Evolutionary conservation across 208 protist species (phyloP).

Genomic region (Balamuthia mandrillaris): DNA sequence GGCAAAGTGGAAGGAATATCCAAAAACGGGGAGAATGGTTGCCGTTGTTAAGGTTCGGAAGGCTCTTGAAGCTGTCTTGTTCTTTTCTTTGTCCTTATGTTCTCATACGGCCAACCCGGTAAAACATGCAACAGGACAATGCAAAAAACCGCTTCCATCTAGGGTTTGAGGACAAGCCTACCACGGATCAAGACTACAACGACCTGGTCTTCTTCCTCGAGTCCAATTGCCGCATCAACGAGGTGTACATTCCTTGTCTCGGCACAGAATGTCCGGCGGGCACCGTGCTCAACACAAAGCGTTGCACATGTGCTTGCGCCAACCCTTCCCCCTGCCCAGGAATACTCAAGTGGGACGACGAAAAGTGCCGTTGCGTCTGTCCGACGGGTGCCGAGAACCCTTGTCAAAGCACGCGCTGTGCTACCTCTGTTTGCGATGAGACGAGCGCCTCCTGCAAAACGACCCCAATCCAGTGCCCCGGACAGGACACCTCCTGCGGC

Average conservation of each 20-base stretch:
- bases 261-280: too few relatives aligned
- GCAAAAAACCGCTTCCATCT: neutral
- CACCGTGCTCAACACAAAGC: too few relatives aligned
- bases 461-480: too few relatives aligned
- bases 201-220: constrained; percentile 9
- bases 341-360: too few relatives aligned
- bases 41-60: neutral
- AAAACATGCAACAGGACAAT: neutral
- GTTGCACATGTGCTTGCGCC: too few relatives aligned
- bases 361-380: too few relatives aligned
- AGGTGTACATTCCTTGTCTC: neutral
- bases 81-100: neutral
- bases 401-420: too few relatives aligned
- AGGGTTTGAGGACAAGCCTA: neutral
- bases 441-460: too few relatives aligned
- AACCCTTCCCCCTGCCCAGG: too few relatives aligned
- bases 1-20: neutral
- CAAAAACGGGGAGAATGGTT: neutral
- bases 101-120: neutral
- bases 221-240: neutral
- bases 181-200: constrained; percentile 24
- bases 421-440: too few relatives aligned
- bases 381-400: too few relatives aligned
- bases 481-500: too few relatives aligned
- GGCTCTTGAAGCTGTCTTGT: neutral